Conservation (phyloP, 805 yeast genomes). For the Cyberlindnera mrakii region DNA sequence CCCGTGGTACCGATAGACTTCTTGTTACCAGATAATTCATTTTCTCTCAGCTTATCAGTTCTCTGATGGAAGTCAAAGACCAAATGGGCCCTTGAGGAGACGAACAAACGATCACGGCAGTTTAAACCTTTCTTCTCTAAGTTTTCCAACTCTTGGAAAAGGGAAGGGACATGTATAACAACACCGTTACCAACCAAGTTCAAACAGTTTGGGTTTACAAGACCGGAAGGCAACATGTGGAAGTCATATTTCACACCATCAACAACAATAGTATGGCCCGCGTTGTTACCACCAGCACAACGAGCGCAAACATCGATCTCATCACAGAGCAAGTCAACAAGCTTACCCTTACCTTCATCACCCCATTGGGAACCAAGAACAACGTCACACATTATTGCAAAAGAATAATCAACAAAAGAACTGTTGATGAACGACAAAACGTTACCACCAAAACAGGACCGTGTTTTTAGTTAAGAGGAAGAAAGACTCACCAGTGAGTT, state of each 20-base stretch:
- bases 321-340: slow-evolving; percentile 92
- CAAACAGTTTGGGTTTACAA: slow-evolving; percentile 85
- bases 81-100: slow-evolving; percentile 91
- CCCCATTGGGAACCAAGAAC: slow-evolving; percentile 99
- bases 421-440: slow-evolving; percentile 12
- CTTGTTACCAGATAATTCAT: slow-evolving; percentile 61
- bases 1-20: slow-evolving; percentile 98
- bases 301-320: slow-evolving; percentile 95
- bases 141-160: slow-evolving; percentile 79
- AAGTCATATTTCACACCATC: slow-evolving; percentile 85
- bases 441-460: slow-evolving; percentile 11
- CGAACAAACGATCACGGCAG: slow-evolving; percentile 62
- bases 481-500: too few species aligned
- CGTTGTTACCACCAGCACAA: slow-evolving; percentile 98
- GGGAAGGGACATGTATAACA: slow-evolving; percentile 90
- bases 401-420: slow-evolving; percentile 5
- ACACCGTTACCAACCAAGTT: slow-evolving; percentile 95
- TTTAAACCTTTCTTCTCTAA: slow-evolving; percentile 75
- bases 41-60: slow-evolving; percentile 92
- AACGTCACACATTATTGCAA: slow-evolving; percentile 44
- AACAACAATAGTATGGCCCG: slow-evolving; percentile 98
- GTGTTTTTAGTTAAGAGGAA: too few species aligned
- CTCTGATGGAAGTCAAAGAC: slow-evolving; percentile 98
- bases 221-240: slow-evolving; percentile 99
- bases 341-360: slow-evolving; percentile 98